A percentile compares a stretch with the other conserved stretches of the same genome.
phyloP scores from a whole-genome alignment of 2,329 filamentous ascomycete genomes.

The Metarhizium album region DNA sequence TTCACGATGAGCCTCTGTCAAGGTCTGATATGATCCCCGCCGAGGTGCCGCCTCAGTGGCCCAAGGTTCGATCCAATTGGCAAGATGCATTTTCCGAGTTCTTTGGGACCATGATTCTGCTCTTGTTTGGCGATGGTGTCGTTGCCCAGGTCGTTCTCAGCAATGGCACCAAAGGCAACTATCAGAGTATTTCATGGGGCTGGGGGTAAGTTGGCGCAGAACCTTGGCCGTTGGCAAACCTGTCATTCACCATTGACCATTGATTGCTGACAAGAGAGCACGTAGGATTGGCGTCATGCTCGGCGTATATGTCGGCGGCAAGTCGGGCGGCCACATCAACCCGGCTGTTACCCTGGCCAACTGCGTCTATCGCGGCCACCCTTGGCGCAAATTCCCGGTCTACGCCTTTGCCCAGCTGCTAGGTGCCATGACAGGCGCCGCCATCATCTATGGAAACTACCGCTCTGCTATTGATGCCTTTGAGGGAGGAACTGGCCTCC shows the following conservation, averaged over 20 bases:
- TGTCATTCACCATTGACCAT: neutral
- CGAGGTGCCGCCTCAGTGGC: conserved; percentile 34
- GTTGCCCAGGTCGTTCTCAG: conserved; percentile 59
- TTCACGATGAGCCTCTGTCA: conserved; percentile 13
- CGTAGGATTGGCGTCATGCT: conserved; percentile 55
- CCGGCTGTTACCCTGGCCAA: conserved; percentile 61
- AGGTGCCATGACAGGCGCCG: conserved; percentile 52
- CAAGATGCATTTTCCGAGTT: conserved; percentile 57
- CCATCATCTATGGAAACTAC: conserved; percentile 53
- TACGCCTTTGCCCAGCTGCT: conserved; percentile 57
- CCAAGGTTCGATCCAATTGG: conserved; percentile 35
- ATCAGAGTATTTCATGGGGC: conserved; percentile 38
- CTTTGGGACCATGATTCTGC: conserved; percentile 55
- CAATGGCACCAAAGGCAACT: conserved; percentile 32
- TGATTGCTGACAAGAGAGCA: neutral
- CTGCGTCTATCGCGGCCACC: conserved; percentile 56
- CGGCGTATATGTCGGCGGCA: conserved; percentile 54
- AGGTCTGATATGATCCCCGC: conserved; percentile 9
- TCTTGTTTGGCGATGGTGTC: conserved; percentile 61
- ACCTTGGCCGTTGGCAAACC: neutral
- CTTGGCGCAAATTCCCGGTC: conserved; percentile 59
- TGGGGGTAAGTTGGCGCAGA: conserved; percentile 30
- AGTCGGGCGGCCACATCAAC: conserved; percentile 58
- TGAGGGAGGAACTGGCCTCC: conserved; percentile 48
- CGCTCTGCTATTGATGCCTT: conserved; percentile 52